These are phyloP conservation scores for Botryosphaeria dothidea DNA, from an alignment of 2,329 filamentous ascomycete genomes.

Conservation along the genomic window DNA sequence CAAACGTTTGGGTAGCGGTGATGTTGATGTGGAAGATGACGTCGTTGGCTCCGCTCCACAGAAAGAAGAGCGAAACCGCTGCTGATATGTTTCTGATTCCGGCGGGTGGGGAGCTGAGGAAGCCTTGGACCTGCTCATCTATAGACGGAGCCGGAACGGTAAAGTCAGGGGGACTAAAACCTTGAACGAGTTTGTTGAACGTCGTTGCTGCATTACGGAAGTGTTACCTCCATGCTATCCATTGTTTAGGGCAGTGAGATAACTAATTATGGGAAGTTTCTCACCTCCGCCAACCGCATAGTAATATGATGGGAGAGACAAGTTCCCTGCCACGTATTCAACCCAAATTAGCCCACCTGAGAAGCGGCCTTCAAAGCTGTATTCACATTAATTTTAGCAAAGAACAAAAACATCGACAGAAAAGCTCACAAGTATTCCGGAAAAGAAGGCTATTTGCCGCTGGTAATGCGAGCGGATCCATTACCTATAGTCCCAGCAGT, in stretches of 20 bases:
- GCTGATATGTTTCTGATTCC: background rate
- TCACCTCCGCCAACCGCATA: constrained; percentile 16
- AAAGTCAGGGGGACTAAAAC: constrained; percentile 11
- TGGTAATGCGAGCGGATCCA: background rate
- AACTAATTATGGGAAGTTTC: too few species aligned
- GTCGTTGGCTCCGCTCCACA: constrained; percentile 14
- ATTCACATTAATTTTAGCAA: background rate
- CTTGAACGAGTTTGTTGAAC: constrained; percentile 17
- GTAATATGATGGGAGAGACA: constrained; percentile 14
- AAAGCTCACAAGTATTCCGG: background rate
- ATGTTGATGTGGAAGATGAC: constrained; percentile 15
- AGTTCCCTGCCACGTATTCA: constrained; percentile 15
- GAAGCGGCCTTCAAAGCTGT: constrained; percentile 8
- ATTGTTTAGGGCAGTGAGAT: too few species aligned
- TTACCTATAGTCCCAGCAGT: background rate
- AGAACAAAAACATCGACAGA: background rate
- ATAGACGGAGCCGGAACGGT: constrained; percentile 12
- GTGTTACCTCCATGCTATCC: too few species aligned
- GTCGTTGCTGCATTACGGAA: constrained; percentile 1
- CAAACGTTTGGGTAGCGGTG: background rate
- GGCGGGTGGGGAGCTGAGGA: background rate
- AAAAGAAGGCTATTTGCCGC: background rate
- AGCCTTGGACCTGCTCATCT: constrained; percentile 17
- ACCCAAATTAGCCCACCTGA: constrained; percentile 19
- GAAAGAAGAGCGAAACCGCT: background rate